Evolutionary conservation across 352 stramenopile genomes (phyloP).

Genomic region (Elongisporangium senticosum): DNA sequence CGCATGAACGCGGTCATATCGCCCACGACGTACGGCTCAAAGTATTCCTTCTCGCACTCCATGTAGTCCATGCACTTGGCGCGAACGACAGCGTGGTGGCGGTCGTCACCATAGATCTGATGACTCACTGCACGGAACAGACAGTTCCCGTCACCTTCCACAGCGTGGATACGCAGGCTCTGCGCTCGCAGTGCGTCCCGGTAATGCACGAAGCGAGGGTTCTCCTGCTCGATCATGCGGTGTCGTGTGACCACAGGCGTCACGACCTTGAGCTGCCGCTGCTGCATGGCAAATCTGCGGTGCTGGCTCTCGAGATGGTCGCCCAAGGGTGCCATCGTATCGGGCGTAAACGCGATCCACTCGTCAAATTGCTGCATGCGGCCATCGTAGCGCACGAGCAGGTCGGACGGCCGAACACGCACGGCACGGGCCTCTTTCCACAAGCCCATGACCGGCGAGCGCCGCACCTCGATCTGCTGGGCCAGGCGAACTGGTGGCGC

Average conservation of each 20-base stretch:
- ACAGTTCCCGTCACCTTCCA: constrained; percentile 97
- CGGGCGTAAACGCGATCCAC: constrained; percentile 61
- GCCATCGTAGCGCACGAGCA: constrained; percentile 66
- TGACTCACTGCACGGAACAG: constrained; percentile 95
- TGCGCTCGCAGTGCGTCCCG: constrained; percentile 38
- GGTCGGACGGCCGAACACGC: constrained; percentile 25
- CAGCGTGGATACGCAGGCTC: constrained; percentile 44
- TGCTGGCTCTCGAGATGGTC: constrained; percentile 47
- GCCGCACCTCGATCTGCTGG: constrained; percentile 67
- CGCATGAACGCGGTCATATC: constrained; percentile 81
- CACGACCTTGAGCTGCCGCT: constrained; percentile 45
- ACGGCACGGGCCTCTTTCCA: constrained; percentile 72
- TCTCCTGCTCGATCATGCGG: constrained; percentile 64
- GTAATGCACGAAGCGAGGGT: constrained; percentile 76
- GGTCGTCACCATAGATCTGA: constrained; percentile 94
- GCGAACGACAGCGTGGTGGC: constrained; percentile 88
- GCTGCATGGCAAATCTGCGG: constrained; percentile 16
- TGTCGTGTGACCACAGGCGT: constrained; percentile 27
- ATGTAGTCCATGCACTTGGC: constrained; percentile 94
- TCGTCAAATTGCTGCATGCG: constrained; percentile 64
- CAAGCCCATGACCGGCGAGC: constrained; percentile 19
- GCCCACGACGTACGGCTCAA: constrained; percentile 89
- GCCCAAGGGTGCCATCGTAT: constrained; percentile 44
- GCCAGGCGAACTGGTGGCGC: constrained; percentile 52
- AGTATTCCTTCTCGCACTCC: constrained; percentile 90